These are phyloP conservation scores for Niveomyces coronatus DNA, from an alignment of 2,329 filamentous ascomycete species.

Conservation along the genomic window DNA sequence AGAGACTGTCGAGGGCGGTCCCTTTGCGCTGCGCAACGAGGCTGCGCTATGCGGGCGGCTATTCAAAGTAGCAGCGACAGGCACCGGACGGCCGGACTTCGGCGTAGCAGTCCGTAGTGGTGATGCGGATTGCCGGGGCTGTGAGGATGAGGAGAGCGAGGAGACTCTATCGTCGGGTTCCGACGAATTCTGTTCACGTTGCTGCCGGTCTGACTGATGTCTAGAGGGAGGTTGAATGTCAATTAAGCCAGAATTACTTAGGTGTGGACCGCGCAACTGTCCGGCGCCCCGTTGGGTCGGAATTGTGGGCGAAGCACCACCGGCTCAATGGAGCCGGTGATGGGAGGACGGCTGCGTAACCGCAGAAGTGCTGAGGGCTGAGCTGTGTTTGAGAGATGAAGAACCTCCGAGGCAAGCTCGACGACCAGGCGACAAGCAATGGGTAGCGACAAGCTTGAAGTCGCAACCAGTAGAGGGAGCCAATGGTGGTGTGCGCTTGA, in stretches of 20 bases:
- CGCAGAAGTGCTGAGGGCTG: too few species aligned
- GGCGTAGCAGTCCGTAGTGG: slow-evolving; percentile 34
- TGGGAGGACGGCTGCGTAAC: slow-evolving; percentile 3
- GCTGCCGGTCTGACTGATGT: slow-evolving; percentile 3
- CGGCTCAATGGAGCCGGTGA: slow-evolving; percentile 9
- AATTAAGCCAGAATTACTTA: slow-evolving; percentile 8
- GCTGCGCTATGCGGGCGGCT: slow-evolving; percentile 34
- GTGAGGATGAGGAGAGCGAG: slow-evolving; percentile 36
- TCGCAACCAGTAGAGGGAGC: too few species aligned
- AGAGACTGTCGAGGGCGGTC: slow-evolving; percentile 17
- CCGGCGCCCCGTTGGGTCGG: slow-evolving; percentile 7
- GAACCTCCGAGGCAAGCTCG: too few species aligned
- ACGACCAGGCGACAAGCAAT: too few species aligned
- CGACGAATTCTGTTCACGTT: slow-evolving; percentile 5
- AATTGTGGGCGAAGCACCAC: slow-evolving; percentile 9
- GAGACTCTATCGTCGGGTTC: slow-evolving; percentile 4
- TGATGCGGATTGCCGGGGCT: slow-evolving; percentile 40
- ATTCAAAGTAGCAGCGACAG: slow-evolving; percentile 37
- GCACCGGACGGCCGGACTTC: slow-evolving; percentile 31
- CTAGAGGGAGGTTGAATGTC: slow-evolving; percentile 2
- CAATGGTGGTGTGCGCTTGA: too few species aligned
- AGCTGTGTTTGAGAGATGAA: too few species aligned
- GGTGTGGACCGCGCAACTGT: slow-evolving; percentile 9
- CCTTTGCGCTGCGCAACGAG: slow-evolving; percentile 12
- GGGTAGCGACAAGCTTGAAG: too few species aligned